phyloP scores from a whole-genome alignment of 768 basidiomycete genomes.

The Hirschioporus abietinus region DNA sequence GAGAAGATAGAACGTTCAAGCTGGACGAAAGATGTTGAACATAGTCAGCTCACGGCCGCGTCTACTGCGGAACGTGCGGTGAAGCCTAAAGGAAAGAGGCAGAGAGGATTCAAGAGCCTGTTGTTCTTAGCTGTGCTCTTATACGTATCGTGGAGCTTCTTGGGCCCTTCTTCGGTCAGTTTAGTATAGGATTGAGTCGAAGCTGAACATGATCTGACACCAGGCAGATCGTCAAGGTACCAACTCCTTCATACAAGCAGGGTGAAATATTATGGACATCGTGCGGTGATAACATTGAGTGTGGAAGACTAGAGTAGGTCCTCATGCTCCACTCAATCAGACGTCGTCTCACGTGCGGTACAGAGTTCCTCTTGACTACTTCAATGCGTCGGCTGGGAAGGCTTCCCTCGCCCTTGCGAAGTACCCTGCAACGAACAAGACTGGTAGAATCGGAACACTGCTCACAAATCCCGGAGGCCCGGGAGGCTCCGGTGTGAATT shows the following conservation, averaged over 20 bases:
- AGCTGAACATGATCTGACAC: too few species aligned
- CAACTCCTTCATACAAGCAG: background rate
- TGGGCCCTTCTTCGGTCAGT: background rate
- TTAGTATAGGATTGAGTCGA: background rate
- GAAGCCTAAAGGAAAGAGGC: background rate
- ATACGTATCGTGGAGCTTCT: background rate
- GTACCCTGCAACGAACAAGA: slow-evolving; percentile 22
- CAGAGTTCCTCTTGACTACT: slow-evolving; percentile 30
- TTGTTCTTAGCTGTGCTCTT: background rate
- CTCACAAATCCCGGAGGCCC: slow-evolving; percentile 30
- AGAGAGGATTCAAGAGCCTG: background rate
- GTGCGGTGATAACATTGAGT: slow-evolving; percentile 18
- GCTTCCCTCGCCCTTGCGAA: slow-evolving; percentile 26
- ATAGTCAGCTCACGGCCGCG: background rate
- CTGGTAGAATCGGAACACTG: slow-evolving; percentile 23
- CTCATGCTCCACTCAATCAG: background rate
- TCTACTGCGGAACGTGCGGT: background rate
- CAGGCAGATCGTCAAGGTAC: too few species aligned
- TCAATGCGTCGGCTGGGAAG: slow-evolving; percentile 21
- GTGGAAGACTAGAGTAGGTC: slow-evolving; percentile 15
- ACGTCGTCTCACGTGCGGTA: too few species aligned
- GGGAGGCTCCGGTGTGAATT: slow-evolving; percentile 18
- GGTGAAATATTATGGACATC: slow-evolving; percentile 14
- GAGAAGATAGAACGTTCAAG: background rate
- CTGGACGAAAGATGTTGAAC: background rate